Percentiles rank a stretch among this genome's conserved stretches.
phyloP scores from a whole-genome alignment of 345 rosid species.

The Bruguiera gymnorhiza region DNA sequence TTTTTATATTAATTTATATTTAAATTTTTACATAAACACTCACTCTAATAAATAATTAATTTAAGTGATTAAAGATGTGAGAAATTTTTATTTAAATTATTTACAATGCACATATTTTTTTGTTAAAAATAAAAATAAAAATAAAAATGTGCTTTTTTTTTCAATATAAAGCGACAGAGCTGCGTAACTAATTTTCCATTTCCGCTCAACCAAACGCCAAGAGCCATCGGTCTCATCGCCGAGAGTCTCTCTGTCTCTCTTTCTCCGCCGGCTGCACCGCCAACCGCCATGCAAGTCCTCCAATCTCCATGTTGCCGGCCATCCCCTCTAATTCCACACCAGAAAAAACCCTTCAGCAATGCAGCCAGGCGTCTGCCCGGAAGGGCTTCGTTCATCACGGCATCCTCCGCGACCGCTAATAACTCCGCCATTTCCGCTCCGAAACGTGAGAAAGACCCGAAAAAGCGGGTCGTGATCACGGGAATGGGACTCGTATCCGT shows the following conservation, averaged over 20 bases:
- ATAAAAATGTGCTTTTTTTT: too few species aligned
- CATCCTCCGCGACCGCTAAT: constrained; percentile 23
- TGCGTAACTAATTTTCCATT: too few species aligned
- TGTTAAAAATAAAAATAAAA: too few species aligned
- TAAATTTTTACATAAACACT: too few species aligned
- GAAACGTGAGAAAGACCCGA: constrained; percentile 91
- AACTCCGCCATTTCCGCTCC: constrained; percentile 57
- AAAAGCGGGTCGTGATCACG: constrained; percentile 89
- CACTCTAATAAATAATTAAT: too few species aligned
- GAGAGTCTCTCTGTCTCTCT: not conserved
- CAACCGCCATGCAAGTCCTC: constrained; percentile 60
- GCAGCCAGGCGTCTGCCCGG: constrained; percentile 24
- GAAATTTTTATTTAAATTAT: too few species aligned
- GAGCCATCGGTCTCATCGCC: constrained; percentile 20
- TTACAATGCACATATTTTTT: too few species aligned
- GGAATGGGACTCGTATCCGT: constrained; percentile 98
- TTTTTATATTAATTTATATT: too few species aligned
- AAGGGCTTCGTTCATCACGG: constrained; percentile 45
- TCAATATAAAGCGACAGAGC: too few species aligned
- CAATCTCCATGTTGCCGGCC: constrained; percentile 57
- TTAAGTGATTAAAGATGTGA: too few species aligned
- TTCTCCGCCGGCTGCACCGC: not conserved
- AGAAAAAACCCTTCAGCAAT: constrained; percentile 16
- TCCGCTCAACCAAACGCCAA: too few species aligned
- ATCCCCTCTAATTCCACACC: constrained; percentile 54